Conservation (phyloP, 1,139 yeast genomes). For the Yamadazyma aaseri region DNA sequence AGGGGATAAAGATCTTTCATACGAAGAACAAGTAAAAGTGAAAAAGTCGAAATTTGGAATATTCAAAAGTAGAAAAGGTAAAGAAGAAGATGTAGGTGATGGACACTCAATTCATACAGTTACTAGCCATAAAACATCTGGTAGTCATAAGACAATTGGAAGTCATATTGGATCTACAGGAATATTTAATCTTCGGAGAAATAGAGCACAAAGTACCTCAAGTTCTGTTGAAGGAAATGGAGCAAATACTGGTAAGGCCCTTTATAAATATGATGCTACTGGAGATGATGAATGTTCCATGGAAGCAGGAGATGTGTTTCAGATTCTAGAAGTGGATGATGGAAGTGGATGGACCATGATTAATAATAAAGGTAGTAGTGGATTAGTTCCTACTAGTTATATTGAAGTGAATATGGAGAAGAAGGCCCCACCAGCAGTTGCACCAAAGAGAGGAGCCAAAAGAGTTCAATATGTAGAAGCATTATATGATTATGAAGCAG, state of each 20-base stretch:
- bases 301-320: conserved; percentile 58
- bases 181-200: conserved; percentile 38
- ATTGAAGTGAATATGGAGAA: conserved; percentile 24
- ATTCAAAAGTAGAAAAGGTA: conserved; percentile 30
- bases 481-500: conserved; percentile 75
- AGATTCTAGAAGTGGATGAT: conserved; percentile 66
- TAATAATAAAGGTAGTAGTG: conserved; percentile 46
- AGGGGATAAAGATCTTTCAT: conserved; percentile 66
- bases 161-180: conserved; percentile 21
- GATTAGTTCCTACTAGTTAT: conserved; percentile 87
- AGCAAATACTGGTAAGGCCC: conserved; percentile 46
- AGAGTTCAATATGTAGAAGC: conserved; percentile 68
- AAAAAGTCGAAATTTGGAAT: conserved; percentile 60
- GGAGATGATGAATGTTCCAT: conserved; percentile 77
- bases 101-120: conserved; percentile 28
- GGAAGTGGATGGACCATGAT: conserved; percentile 93
- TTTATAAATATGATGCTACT: conserved; percentile 66
- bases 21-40: conserved; percentile 40
- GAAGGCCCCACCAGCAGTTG: conserved; percentile 61
- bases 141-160: conserved; percentile 23
- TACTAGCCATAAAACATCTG: conserved; percentile 19
- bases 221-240: conserved; percentile 18
- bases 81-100: conserved; percentile 13
- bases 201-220: conserved; percentile 25
- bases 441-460: conserved; percentile 79